These are phyloP conservation scores for Plasmopara halstedii DNA, from an alignment of 352 stramenopile species.

Conservation along the genomic window DNA sequence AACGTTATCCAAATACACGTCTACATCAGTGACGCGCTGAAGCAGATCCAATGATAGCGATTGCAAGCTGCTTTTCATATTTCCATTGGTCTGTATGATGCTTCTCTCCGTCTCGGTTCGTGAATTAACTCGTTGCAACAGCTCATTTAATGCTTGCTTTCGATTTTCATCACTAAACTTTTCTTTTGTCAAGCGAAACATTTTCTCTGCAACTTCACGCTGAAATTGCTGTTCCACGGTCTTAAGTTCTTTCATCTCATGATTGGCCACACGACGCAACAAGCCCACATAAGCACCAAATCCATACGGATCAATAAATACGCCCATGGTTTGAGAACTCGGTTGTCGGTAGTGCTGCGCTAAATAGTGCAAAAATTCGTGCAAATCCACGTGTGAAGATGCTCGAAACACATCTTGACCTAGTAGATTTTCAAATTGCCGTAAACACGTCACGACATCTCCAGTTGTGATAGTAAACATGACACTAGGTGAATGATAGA, in stretches of 20 bases:
- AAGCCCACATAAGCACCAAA: constrained; percentile 77
- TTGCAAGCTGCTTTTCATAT: constrained; percentile 26
- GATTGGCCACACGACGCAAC: constrained; percentile 59
- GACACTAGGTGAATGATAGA: constrained; percentile 39
- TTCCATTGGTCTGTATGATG: constrained; percentile 5
- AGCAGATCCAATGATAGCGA: constrained; percentile 78
- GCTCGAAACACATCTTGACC: constrained; percentile 57
- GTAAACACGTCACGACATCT: constrained; percentile 56
- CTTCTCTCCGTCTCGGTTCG: constrained; percentile 7
- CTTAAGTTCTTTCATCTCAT: constrained; percentile 79
- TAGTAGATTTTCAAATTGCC: constrained; percentile 57
- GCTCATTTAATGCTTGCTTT: constrained; percentile 55
- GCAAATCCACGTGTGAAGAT: constrained; percentile 49
- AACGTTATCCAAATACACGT: constrained; percentile 81
- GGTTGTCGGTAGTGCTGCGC: constrained; percentile 59
- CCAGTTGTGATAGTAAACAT: constrained; percentile 56
- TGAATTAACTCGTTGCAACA: constrained; percentile 34
- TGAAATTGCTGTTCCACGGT: constrained; percentile 75
- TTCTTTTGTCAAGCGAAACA: constrained; percentile 79
- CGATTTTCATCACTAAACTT: constrained; percentile 82
- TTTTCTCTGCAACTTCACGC: constrained; percentile 60
- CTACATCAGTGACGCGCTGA: constrained; percentile 68
- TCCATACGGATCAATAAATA: constrained; percentile 49
- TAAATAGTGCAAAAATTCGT: constrained; percentile 68
- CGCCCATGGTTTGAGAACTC: constrained; percentile 51